Evolutionary conservation across 1,139 yeast species (phyloP).

Genomic region (Arxiozyma telluris): DNA sequence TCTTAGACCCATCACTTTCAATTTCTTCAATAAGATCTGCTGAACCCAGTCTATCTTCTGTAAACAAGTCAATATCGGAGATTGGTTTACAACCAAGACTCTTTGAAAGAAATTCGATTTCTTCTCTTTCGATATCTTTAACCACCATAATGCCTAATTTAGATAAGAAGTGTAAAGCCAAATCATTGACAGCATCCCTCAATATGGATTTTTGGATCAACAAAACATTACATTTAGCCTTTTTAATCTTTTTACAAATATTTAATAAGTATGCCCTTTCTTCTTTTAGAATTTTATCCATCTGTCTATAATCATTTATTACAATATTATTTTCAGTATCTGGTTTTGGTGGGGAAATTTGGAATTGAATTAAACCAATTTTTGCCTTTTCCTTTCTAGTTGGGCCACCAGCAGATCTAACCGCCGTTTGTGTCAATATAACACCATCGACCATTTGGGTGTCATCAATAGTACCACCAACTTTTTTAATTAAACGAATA

Average conservation of each 20-base stretch:
- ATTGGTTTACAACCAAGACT: constrained; percentile 92
- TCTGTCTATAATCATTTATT: constrained; percentile 94
- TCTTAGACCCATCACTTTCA: constrained; percentile 87
- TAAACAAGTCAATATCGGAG: constrained; percentile 86
- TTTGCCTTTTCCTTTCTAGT: constrained; percentile 86
- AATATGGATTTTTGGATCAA: constrained; percentile 89
- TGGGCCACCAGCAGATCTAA: constrained; percentile 95
- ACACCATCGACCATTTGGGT: constrained; percentile 91
- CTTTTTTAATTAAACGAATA: constrained; percentile 81
- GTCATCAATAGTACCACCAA: constrained; percentile 96
- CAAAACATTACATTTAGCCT: constrained; percentile 91
- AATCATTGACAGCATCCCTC: constrained; percentile 95
- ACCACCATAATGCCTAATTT: constrained; percentile 89
- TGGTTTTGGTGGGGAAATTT: constrained; percentile 96
- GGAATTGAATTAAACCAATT: constrained; percentile 90
- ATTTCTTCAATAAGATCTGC: constrained; percentile 91
- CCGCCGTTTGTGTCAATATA: constrained; percentile 81
- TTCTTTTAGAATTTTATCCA: constrained; percentile 96
- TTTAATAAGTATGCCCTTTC: constrained; percentile 92
- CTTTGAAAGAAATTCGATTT: constrained; percentile 85
- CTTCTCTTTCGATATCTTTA: constrained; percentile 94
- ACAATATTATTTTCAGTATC: constrained; percentile 97
- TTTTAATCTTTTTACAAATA: constrained; percentile 91
- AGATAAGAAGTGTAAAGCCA: constrained; percentile 88
- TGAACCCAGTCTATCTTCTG: constrained; percentile 84